Evolutionary conservation across 1,139 yeast genomes (phyloP).

Genomic region (Candida sp.): DNA sequence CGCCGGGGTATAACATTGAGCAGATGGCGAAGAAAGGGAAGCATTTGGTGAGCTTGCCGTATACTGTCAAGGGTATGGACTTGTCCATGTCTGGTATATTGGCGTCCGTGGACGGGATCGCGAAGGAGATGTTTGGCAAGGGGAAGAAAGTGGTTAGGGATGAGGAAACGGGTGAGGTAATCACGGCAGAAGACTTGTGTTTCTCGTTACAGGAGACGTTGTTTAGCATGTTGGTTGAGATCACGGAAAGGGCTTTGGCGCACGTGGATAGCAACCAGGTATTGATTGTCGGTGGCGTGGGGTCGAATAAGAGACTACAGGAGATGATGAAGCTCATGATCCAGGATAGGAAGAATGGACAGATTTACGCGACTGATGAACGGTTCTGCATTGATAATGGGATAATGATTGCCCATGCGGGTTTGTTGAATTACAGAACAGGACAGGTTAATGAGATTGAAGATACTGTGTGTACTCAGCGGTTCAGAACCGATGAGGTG

Average conservation of each 20-base stretch:
- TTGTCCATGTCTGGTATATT: constrained; percentile 95
- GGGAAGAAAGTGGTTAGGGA: constrained; percentile 51
- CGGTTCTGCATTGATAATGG: constrained; percentile 98
- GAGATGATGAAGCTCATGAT: constrained; percentile 98
- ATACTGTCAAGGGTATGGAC: constrained; percentile 99
- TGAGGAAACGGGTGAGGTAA: constrained; percentile 56
- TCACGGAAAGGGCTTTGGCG: constrained; percentile 98
- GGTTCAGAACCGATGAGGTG: constrained; percentile 94
- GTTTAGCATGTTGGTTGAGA: constrained; percentile 96
- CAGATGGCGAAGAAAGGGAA: constrained; percentile 83
- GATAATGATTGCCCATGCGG: constrained; percentile 99
- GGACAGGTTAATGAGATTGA: constrained; percentile 66
- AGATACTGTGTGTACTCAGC: constrained; percentile 89
- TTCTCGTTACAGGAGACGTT: constrained; percentile 91
- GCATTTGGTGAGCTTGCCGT: constrained; percentile 79
- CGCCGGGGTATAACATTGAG: constrained; percentile 98
- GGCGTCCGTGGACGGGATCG: constrained; percentile 81
- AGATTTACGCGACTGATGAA: constrained; percentile 93
- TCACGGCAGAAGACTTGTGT: constrained; percentile 89
- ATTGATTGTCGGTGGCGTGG: constrained; percentile 97
- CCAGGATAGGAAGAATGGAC: constrained; percentile 77
- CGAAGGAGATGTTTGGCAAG: constrained; percentile 66
- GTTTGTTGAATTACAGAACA: constrained; percentile 82
- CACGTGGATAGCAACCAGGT: constrained; percentile 93
- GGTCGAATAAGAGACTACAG: constrained; percentile 89